Base-by-base conservation (phyloP, 176 grass and related monocot genomes). In the Oryza meridionalis region DNA sequence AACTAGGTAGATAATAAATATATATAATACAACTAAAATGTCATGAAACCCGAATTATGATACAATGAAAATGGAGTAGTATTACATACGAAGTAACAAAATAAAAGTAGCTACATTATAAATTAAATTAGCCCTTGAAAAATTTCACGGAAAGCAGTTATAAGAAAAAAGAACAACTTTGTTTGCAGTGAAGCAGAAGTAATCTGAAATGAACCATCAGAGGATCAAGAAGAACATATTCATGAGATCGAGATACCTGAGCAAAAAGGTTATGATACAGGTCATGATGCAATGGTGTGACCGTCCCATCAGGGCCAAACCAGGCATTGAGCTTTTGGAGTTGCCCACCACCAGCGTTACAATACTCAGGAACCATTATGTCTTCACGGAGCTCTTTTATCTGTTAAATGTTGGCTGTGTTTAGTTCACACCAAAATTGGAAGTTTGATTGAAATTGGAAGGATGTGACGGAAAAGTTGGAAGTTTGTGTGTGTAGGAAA, bases 261-360 rank as follows among this genome's bases (percentile, higher is more conserved):
- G 96, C 93, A 71, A 95, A 92, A 82, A 98, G 72, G 79, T 92
- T 98, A 76, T 98, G 93, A 70, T 98, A 91, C 27, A 83, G 89
- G 77, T 98, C 96, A 77, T 94, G 87, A 84, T 94, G 96, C 78
- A 95, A 69, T 14, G 96, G 96, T 50, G 91, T 98, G 29, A 98
- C 81, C 19, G 93, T 95, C 63, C 91, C 93, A 73, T 87, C 61
- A 85, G 93, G 93, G 19, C 93, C 88, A 22, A 98, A 92, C 93
- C 93, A 98, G 83, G 93, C 96, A 90, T 94, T 94, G 69, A 95
- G 87, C 7, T 89, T 85, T 50, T 87, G 89, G 4, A 94, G 91
- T 80, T 92, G 84, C 35, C 96, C 93, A 45, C 89, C 96, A 40
- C 96, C 96, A 85, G 96, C 93, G 38, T 73, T 89, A 87, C 93